Percentiles rank a stretch among this genome's conserved stretches.
These are phyloP conservation scores for Neopestalotiopsis sp. DNA, from an alignment of 2,329 filamentous ascomycete species.

Conservation along the genomic window DNA sequence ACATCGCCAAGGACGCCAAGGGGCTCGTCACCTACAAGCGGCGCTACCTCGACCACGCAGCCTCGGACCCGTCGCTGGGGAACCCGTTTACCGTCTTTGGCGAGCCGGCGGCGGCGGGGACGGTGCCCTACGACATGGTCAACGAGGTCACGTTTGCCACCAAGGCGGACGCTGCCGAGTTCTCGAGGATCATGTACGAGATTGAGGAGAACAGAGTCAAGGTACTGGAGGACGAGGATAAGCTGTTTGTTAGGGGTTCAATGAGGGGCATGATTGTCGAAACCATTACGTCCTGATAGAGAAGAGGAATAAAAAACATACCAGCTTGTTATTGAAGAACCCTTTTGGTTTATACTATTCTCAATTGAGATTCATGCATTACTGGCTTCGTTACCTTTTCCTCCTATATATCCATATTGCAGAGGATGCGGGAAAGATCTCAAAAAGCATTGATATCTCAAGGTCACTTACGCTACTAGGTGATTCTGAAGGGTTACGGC, in stretches of 20 bases:
- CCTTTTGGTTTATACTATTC: too few species aligned
- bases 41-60: slow-evolving; percentile 17
- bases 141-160: slow-evolving; percentile 17
- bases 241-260: background rate
- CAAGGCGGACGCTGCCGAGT: slow-evolving; percentile 10
- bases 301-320: too few species aligned
- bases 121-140: slow-evolving; percentile 19
- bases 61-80: slow-evolving; percentile 11
- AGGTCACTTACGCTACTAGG: too few species aligned
- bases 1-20: slow-evolving; percentile 15
- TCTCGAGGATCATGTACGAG: slow-evolving; percentile 15
- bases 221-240: slow-evolving; percentile 11
- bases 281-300: background rate
- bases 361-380: too few species aligned
- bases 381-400: too few species aligned
- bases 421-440: too few species aligned
- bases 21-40: slow-evolving; percentile 11
- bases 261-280: slow-evolving; percentile 18
- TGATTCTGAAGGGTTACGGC: too few species aligned
- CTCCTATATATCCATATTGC: too few species aligned
- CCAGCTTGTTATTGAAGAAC: too few species aligned
- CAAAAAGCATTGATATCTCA: too few species aligned
- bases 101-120: background rate
- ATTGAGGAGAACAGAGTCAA: background rate
- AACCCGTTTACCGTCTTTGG: slow-evolving; percentile 16